Base-by-base conservation (phyloP, 1,284 basidiomycete genomes). In the Laetiporus sulphureus region DNA sequence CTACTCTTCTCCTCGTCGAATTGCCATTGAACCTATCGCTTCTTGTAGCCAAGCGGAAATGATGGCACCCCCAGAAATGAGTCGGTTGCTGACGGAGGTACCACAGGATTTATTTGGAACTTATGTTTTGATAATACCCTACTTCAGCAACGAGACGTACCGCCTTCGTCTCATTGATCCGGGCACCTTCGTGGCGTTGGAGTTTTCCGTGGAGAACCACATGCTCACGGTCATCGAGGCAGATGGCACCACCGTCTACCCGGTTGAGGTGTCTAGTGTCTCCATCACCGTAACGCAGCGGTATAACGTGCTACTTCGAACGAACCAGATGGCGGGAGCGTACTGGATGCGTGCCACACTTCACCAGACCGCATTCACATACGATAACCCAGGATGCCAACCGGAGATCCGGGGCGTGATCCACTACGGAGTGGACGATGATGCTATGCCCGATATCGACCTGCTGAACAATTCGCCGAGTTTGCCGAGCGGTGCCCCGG, bases 101-200 rank as follows among this genome's bases (percentile, higher is more conserved):
- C 56, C 1, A 51, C 68, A 45, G 68, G 68, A 40, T 66, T 66
- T 7, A 32, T 62, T 12, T 65, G 67, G 3, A 59, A 66, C 46
- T 65, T 55, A 40, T 46, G 44, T 31, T 45, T 18, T 8, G 49
- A 54, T 44, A 60, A 63, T 40, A 21, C 51, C 48, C 7, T 58
- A 51, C 44, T 51, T 46, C 39, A 50, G 50, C 45, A 54, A 56
- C 50, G 53, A 53, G 44, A 57, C 54, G 10, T 71, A 75, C 47
- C 72, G 75, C 25, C 56, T 80, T 18, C 69, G 77, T n/a, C 56
- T 80, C 38, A 61, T 76, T 51, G 71, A 78, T 56, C 52, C 68
- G 0, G 74, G 74, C 24, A 63, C 65, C 20, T 66, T 69, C 50
- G 66, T 67, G 16, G 58, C 63, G n/a, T 56, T 69, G 35, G 57